A percentile compares a stretch with the other conserved stretches of the same genome.
Conservation (phyloP, 2,329 filamentous ascomycete genomes). For the Pochonia chlamydosporia region DNA sequence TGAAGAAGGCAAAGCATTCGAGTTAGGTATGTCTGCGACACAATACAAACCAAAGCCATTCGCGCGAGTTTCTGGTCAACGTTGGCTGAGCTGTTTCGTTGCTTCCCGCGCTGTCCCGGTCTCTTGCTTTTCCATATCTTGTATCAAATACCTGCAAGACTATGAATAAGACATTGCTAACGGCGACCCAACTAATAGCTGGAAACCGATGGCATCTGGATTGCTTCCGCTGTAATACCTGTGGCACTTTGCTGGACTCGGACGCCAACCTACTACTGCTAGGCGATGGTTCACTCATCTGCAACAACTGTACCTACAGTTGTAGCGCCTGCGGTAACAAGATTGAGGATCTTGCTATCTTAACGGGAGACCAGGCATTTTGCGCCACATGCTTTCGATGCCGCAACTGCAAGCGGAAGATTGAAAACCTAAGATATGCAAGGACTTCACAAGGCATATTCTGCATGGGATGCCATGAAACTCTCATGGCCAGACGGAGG, state of each 20-base stretch:
- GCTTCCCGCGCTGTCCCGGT: not conserved
- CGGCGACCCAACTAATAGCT: slow-evolving; percentile 45
- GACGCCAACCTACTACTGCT: slow-evolving; percentile 96
- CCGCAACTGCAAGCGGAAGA: slow-evolving; percentile 97
- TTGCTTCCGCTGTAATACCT: slow-evolving; percentile 97
- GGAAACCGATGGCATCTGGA: slow-evolving; percentile 98
- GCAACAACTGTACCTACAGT: slow-evolving; percentile 99
- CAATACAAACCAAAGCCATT: not conserved
- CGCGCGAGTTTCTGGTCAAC: not conserved
- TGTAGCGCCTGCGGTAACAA: slow-evolving; percentile 96
- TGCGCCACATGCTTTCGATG: slow-evolving; percentile 96
- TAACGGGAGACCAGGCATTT: slow-evolving; percentile 96
- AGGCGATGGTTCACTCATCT: slow-evolving; percentile 95
- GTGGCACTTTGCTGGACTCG: slow-evolving; percentile 91
- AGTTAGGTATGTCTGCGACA: slow-evolving; percentile 65
- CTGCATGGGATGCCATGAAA: slow-evolving; percentile 98
- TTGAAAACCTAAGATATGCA: slow-evolving; percentile 96
- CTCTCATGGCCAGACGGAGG: slow-evolving; percentile 83
- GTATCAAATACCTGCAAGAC: not conserved
- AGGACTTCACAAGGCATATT: slow-evolving; percentile 98
- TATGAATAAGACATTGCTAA: slow-evolving; percentile 13
- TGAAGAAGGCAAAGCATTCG: slow-evolving; percentile 97
- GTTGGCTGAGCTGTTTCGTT: no score
- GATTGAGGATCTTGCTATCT: slow-evolving; percentile 94
- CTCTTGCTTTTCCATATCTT: not conserved